phyloP scores from a whole-genome alignment of 148 eudicot species.

The Amaranthus cruentus region DNA sequence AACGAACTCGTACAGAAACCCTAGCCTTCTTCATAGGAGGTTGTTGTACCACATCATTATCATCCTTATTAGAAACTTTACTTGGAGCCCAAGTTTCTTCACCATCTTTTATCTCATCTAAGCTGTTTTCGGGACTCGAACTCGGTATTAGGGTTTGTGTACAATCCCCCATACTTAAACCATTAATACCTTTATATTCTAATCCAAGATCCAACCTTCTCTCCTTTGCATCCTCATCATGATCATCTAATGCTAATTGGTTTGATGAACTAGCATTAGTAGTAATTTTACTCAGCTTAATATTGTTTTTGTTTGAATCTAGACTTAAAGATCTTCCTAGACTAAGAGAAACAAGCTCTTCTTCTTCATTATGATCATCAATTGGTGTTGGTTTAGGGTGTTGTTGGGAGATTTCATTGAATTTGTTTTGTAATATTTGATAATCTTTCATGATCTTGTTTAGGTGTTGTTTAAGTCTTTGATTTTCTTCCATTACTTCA shows the following conservation, averaged over 20 bases:
- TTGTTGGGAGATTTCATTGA: slow-evolving; percentile 34
- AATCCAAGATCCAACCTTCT: slow-evolving; percentile 52
- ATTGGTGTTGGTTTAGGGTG: slow-evolving; percentile 18
- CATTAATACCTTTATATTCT: slow-evolving; percentile 36
- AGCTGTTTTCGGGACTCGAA: slow-evolving; percentile 43
- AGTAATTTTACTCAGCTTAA: background rate
- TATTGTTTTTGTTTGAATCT: slow-evolving; percentile 24
- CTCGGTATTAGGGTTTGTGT: slow-evolving; percentile 11
- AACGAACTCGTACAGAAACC: slow-evolving; percentile 84
- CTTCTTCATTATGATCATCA: slow-evolving; percentile 21
- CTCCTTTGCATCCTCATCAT: slow-evolving; percentile 10
- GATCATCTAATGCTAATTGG: slow-evolving; percentile 2
- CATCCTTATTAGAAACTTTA: slow-evolving; percentile 3
- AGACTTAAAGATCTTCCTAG: slow-evolving; percentile 56
- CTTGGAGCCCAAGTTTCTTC: slow-evolving; percentile 3
- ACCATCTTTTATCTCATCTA: slow-evolving; percentile 39
- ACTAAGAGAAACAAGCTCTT: slow-evolving; percentile 56
- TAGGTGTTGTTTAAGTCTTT: slow-evolving; percentile 50
- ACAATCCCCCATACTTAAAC: slow-evolving; percentile 4
- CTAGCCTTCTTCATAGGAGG: slow-evolving; percentile 75
- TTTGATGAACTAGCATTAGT: background rate
- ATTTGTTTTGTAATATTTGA: slow-evolving; percentile 52
- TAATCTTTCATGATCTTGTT: slow-evolving; percentile 59
- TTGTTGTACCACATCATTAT: slow-evolving; percentile 58
- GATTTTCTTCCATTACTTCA: slow-evolving; percentile 75